Evolutionary conservation across 768 basidiomycete genomes (phyloP).

Genomic region (Tricholomella constricta): DNA sequence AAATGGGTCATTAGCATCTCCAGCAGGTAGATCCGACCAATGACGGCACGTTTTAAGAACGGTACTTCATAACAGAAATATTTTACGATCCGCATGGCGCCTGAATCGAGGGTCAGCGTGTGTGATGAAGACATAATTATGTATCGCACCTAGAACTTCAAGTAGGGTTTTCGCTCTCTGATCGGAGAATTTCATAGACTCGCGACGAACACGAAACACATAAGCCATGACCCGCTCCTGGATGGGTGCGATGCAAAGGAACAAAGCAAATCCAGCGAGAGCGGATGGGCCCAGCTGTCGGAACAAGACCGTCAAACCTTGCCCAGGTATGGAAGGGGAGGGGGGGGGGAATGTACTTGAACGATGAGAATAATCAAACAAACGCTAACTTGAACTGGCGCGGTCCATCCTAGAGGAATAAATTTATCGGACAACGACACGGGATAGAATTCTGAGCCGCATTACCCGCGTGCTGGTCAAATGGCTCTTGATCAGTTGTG

Average conservation of each 20-base stretch:
- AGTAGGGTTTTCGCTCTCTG: constrained; percentile 62
- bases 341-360: constrained; percentile 38
- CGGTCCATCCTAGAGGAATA: constrained; percentile 53
- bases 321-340: neutral
- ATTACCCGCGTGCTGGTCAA: constrained; percentile 43
- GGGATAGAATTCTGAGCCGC: neutral
- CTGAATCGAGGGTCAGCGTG: constrained; percentile 23
- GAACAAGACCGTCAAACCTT: neutral
- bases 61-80: constrained; percentile 75
- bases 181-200: constrained; percentile 65
- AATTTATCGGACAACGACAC: neutral
- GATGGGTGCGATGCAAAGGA: constrained; percentile 61
- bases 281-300: constrained; percentile 67
- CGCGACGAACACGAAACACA: constrained; percentile 54
- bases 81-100: constrained; percentile 73
- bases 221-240: constrained; percentile 65
- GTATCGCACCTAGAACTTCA: constrained; percentile 54
- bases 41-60: constrained; percentile 57
- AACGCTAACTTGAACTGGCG: constrained; percentile 63
- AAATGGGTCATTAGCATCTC: neutral
- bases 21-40: constrained; percentile 1
- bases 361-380: constrained; percentile 62
- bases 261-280: constrained; percentile 68
- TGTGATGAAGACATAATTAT: neutral
- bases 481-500: neutral